Percentiles rank a stretch among this genome's conserved stretches.
phyloP scores from a whole-genome alignment of 139 green algal genomes.

The Chloropicon primus region DNA sequence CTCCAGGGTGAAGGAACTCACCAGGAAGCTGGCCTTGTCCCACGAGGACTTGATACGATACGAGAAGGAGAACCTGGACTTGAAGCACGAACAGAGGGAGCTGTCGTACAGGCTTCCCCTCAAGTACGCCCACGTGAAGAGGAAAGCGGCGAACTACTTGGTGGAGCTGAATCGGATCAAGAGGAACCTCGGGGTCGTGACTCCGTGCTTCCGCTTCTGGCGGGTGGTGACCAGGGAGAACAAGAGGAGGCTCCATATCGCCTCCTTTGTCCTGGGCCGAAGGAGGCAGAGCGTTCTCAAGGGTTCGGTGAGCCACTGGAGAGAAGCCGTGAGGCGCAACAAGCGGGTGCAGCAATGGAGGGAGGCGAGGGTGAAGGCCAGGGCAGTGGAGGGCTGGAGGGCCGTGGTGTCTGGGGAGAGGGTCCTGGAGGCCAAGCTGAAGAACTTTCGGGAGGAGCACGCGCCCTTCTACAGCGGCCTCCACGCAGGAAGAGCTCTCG shows the following conservation, averaged over 20 bases:
- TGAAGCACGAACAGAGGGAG: neutral
- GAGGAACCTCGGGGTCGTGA: neutral
- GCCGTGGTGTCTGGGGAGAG: neutral
- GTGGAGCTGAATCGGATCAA: neutral
- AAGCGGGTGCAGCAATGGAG: neutral
- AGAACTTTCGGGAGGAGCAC: neutral
- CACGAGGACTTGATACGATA: neutral
- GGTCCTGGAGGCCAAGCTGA: neutral
- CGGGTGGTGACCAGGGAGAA: neutral
- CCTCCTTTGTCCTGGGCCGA: neutral
- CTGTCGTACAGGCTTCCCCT: neutral
- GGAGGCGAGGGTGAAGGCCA: neutral
- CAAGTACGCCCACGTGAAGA: neutral
- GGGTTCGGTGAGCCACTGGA: neutral
- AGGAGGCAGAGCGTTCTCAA: neutral
- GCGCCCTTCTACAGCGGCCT: neutral
- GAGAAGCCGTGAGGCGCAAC: too few relatives aligned
- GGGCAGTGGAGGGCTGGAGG: neutral
- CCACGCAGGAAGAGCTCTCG: neutral
- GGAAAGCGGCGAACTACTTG: neutral
- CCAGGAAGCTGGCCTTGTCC: neutral
- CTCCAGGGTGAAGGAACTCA: neutral
- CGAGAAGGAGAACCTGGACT: neutral
- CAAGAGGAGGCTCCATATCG: neutral
- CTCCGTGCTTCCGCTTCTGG: neutral